Base-by-base conservation (phyloP, 768 basidiomycete species). In the Lentinula sp. region DNA sequence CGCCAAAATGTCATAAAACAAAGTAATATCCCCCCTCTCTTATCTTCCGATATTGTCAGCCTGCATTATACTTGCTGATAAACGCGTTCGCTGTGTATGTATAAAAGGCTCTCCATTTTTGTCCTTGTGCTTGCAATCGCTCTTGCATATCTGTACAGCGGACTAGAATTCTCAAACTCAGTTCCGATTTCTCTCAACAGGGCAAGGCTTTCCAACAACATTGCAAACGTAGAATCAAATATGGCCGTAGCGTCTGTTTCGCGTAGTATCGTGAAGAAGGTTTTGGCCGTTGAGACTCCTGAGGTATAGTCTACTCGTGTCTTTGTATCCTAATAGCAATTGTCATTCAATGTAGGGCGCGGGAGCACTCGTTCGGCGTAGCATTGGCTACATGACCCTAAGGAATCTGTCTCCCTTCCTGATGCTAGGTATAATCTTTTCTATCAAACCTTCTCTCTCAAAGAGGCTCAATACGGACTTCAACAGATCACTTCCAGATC, bases 381-480 rank as follows among this genome's bases (percentile, higher is more conserved):
- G 88, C 45, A 97, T 98, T 64, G 96, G 96, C 6, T 81, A 86
- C 3, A 75, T 77, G 72, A 77, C 71, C 49, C 77, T 98, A 41
- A 79, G 86, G 54, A 97, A 95, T 70, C 74, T 97, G 43, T 88
- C 89, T 0, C 95, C 95, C 0, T 98, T 98, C 79, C 79, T 98
- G 57, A 87, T 98, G 90, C 76, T 92, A 10, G 58, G 58, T 59
- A 33, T 37, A 20, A 28, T 28, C 4, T 28, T 23, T 28, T 8
- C 16, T 18, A 6, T 23, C 46, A 20, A 5, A n/a, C 2, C 20
- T 48, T 48, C 28, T 43, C 4, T 48, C 28, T 28, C 28, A 4
- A 45, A 58, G 16, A 6, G 0, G 18, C 20, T 20, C 28, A 58
- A 33, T 28, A 41, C 41, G 23, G 15, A 15, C 16, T 18, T 1